Evolutionary conservation across 2,329 filamentous ascomycete species (phyloP), one percentile per base, ranked within the genome.

Genomic region (Arthrobotrys sphaeroides): DNA sequence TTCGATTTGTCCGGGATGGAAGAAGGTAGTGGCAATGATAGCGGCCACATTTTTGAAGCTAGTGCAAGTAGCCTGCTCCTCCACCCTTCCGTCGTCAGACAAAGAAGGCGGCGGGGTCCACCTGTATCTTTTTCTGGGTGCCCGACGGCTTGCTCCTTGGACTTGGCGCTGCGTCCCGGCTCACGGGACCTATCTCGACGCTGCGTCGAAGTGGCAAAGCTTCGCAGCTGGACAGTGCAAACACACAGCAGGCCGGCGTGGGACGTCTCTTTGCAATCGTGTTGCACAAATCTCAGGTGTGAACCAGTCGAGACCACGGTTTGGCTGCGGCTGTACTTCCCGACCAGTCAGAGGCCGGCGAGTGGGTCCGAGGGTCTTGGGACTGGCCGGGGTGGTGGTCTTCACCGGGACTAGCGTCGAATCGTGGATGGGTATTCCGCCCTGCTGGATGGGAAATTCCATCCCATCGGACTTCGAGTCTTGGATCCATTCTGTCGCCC

Each of bases 191-290:
- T 22, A 13, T n/a, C 33, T 28, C 18, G n/a, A 13, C 59, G 5
- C 28, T 64, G 57, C 59, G 18, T 57, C 43, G 47, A 26, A 20
- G 49, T 51, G 49, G 59, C 67, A 72, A 57, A 60, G 40, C 36
- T 42, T 69, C 18, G 10, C 1, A n/a, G 42, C 18, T 16, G 12
- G n/a, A 31, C 22, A 40, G 45, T 36, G n/a, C n/a, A n/a, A n/a
- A n/a, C n/a, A n/a, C n/a, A n/a, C n/a, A n/a, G 1, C 40, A 49
- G 20, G 3, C 18, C 13, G 38, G 12, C 45, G 12, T 51, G 18
- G 31, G 45, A 31, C 45, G n/a, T 18, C 16, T 26, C 5, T 28
- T 51, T 20, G 40, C 31, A 36, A 38, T 31, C 28, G 47, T 49
- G 57, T 72, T 62, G 57, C 43, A 38, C 55, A 53, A 31, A 31